Percentiles rank a stretch among this genome's conserved stretches.
phyloP scores from a whole-genome alignment of 2,329 filamentous ascomycete species.

The Pseudogymnoascus sp. region DNA sequence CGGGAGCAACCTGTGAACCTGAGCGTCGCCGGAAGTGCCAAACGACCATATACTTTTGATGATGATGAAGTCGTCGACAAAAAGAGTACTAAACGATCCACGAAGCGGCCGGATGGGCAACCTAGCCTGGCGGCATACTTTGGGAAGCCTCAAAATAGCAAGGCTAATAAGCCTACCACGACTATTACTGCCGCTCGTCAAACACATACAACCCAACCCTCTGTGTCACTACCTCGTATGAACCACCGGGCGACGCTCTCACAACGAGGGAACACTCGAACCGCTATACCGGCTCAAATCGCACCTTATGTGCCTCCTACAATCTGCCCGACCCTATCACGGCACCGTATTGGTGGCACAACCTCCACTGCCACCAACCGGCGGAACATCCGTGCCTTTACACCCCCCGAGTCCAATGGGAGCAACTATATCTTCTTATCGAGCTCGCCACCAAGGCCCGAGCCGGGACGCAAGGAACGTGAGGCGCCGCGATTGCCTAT shows the following conservation, averaged over 20 bases:
- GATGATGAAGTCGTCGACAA: neutral
- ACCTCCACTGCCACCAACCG: slow-evolving; percentile 17
- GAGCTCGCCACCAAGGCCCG: slow-evolving; percentile 24
- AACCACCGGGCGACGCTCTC: neutral
- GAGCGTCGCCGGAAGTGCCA: neutral
- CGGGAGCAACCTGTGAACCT: slow-evolving; percentile 3
- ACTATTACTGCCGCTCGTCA: neutral
- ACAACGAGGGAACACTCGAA: neutral
- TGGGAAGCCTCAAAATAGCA: neutral
- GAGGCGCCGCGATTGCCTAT: slow-evolving; percentile 9
- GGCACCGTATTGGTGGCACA: slow-evolving; percentile 8
- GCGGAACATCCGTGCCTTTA: slow-evolving; percentile 12
- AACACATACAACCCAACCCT: neutral
- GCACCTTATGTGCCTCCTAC: slow-evolving; percentile 1
- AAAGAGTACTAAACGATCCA: neutral
- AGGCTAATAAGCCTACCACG: neutral
- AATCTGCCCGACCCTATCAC: slow-evolving; percentile 4
- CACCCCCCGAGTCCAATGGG: slow-evolving; percentile 10
- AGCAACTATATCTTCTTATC: slow-evolving; percentile 28
- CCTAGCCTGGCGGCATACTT: slow-evolving; percentile 1
- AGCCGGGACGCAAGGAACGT: slow-evolving; percentile 9
- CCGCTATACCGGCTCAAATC: neutral
- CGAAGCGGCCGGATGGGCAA: neutral
- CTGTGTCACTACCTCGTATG: neutral
- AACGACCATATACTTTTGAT: neutral